Percentiles rank a stretch among this genome's conserved stretches.
These are phyloP conservation scores for Phylloporus arenicola DNA, from an alignment of 768 basidiomycete species.

Conservation along the genomic window DNA sequence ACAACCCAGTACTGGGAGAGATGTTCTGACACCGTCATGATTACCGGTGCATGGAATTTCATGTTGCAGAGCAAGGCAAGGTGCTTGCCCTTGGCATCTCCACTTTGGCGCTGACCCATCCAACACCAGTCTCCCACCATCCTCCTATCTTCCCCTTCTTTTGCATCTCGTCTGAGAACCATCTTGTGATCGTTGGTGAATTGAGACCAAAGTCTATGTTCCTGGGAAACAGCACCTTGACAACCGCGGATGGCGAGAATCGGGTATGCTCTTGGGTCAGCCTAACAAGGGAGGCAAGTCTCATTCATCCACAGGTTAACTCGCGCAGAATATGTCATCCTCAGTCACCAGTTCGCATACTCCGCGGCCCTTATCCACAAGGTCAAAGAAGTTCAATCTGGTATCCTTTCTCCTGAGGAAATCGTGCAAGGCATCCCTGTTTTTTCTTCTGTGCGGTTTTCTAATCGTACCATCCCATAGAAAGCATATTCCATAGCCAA, in stretches of 20 bases:
- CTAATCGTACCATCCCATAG: conserved; percentile 38
- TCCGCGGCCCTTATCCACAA: conserved; percentile 93
- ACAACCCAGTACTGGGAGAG: conserved; percentile 95
- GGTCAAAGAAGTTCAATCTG: conserved; percentile 97
- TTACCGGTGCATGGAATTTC: conserved; percentile 89
- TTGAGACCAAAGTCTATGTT: conserved; percentile 94
- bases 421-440: conserved; percentile 50
- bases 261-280: too few species aligned
- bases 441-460: neutral
- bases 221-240: conserved; percentile 94
- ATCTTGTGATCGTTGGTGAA: conserved; percentile 83
- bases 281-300: too few species aligned
- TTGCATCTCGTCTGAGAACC: conserved; percentile 90
- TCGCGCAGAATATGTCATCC: too few species aligned
- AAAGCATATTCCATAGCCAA: conserved; percentile 99
- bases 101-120: conserved; percentile 2
- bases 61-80: conserved; percentile 90
- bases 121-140: too few species aligned
- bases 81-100: conserved; percentile 7
- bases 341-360: conserved; percentile 86
- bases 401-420: conserved; percentile 97
- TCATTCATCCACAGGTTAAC: too few species aligned
- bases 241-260: conserved; percentile 95
- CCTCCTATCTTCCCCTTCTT: conserved; percentile 93
- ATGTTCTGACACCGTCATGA: conserved; percentile 96